Evolutionary conservation across 768 basidiomycete species (phyloP).

Genomic region (Trametopsis cervina): DNA sequence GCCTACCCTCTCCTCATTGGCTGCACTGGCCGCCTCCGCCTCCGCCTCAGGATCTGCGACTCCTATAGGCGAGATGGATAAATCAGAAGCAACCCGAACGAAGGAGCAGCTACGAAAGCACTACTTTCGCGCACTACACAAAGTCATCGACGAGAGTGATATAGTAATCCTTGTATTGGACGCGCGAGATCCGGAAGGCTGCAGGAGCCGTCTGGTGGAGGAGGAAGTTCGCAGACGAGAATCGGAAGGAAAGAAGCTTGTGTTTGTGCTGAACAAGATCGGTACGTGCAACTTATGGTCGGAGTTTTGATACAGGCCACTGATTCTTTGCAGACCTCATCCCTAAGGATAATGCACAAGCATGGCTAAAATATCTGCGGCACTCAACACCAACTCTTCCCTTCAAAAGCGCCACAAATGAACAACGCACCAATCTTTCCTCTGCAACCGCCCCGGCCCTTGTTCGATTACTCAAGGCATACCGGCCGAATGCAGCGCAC

Average conservation of each 20-base stretch:
- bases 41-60: constrained; percentile 28
- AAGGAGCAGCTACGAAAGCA: constrained; percentile 66
- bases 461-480: constrained; percentile 77
- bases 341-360: constrained; percentile 78
- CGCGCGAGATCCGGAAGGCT: constrained; percentile 93
- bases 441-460: constrained; percentile 71
- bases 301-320: not conserved
- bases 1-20: constrained; percentile 58
- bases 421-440: constrained; percentile 77
- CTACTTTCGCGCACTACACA: constrained; percentile 76
- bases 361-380: constrained; percentile 88
- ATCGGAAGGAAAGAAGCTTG: constrained; percentile 82
- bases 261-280: constrained; percentile 96
- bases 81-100: constrained; percentile 35
- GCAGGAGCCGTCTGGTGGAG: constrained; percentile 86
- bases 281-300: constrained; percentile 48
- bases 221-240: constrained; percentile 87
- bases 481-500: constrained; percentile 57
- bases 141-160: constrained; percentile 91
- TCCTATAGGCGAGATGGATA: constrained; percentile 9
- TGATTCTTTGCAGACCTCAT: constrained; percentile 63
- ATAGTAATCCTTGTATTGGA: constrained; percentile 88
- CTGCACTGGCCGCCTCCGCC: constrained; percentile 36
- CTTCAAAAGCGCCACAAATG: constrained; percentile 74
- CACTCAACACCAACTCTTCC: constrained; percentile 91